These are phyloP conservation scores for Neodidymelliopsis sp. DNA, from an alignment of 2,329 filamentous ascomycete species.

Conservation along the genomic window DNA sequence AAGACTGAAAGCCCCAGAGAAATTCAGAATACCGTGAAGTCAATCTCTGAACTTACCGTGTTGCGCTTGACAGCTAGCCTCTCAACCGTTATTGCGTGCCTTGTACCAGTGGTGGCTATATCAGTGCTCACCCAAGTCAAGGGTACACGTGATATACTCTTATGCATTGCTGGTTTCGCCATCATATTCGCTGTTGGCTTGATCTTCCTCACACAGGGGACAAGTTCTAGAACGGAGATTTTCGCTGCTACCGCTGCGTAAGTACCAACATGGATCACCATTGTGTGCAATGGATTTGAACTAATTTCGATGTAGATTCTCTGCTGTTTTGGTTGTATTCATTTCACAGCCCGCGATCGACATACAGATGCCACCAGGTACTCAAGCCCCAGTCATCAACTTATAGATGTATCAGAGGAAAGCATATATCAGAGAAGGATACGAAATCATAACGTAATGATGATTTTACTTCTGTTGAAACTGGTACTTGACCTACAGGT, in stretches of 20 bases:
- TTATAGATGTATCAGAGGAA: no score
- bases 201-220: constrained; percentile 18
- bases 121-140: background rate
- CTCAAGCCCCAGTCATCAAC: background rate
- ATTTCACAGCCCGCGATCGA: constrained; percentile 4
- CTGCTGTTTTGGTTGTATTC: constrained; percentile 7
- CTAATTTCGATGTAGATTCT: background rate
- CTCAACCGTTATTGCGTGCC: background rate
- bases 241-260: constrained; percentile 24
- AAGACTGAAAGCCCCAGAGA: background rate
- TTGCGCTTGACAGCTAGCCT: background rate
- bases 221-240: constrained; percentile 18
- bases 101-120: constrained; percentile 2
- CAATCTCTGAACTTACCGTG: background rate
- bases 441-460: no score
- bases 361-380: background rate
- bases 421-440: no score
- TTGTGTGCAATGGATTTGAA: background rate
- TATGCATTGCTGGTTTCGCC: constrained; percentile 5
- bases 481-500: no score
- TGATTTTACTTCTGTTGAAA: no score
- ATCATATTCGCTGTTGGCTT: constrained; percentile 4
- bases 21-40: background rate
- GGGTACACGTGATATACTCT: background rate
- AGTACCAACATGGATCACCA: no score